Conservation (phyloP, 2,329 filamentous ascomycete genomes). For the Aaosphaeria pasadenensis region DNA sequence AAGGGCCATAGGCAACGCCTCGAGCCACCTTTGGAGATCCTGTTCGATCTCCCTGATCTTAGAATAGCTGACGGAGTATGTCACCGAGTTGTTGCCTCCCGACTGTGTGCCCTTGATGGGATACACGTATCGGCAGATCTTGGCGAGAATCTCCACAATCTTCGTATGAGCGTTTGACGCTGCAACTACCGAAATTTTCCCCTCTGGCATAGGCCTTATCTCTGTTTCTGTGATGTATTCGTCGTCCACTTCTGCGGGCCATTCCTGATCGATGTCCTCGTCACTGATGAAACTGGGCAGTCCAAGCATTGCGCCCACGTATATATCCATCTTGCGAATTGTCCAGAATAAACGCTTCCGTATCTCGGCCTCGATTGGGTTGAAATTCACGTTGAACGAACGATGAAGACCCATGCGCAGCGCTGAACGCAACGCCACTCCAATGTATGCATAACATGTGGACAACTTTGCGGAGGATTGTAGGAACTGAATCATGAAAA, state of each 20-base stretch:
- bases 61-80: constrained; percentile 62
- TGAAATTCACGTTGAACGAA: constrained; percentile 46
- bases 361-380: constrained; percentile 47
- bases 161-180: constrained; percentile 60
- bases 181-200: constrained; percentile 55
- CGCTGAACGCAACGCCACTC: constrained; percentile 49
- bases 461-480: constrained; percentile 52
- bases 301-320: constrained; percentile 50
- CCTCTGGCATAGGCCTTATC: constrained; percentile 54
- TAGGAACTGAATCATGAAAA: constrained; percentile 54
- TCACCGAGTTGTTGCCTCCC: constrained; percentile 41
- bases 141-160: constrained; percentile 56
- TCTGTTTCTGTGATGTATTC: constrained; percentile 50
- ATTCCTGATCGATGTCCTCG: constrained; percentile 50
- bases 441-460: constrained; percentile 53
- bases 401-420: constrained; percentile 52
- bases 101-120: constrained; percentile 53
- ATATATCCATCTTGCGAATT: constrained; percentile 51
- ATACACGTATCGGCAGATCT: constrained; percentile 63
- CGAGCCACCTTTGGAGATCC: constrained; percentile 62
- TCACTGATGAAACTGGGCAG: constrained; percentile 48
- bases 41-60: constrained; percentile 63
- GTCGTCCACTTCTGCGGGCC: constrained; percentile 47
- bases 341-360: constrained; percentile 53
- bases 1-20: constrained; percentile 69